phyloP scores from a whole-genome alignment of 805 yeast species.

The Teunomyces cretensis region DNA sequence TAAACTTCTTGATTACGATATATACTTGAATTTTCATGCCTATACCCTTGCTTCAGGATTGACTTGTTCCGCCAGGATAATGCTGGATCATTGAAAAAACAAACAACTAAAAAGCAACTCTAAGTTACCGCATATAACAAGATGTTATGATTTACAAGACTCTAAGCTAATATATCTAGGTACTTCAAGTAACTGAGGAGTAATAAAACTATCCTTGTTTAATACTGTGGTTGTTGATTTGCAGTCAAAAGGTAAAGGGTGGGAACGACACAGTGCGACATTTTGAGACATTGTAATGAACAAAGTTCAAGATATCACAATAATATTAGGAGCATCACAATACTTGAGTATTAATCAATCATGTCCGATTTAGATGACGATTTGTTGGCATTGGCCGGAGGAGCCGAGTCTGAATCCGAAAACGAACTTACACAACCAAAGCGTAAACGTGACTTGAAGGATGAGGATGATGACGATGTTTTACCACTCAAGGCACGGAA shows the following conservation, averaged over 20 bases:
- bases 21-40: too few species aligned
- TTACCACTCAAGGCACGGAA: conserved; percentile 30
- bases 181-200: too few species aligned
- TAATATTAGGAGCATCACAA: background rate
- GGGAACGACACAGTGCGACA: background rate
- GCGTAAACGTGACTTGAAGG: conserved; percentile 18
- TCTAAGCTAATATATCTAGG: too few species aligned
- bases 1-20: too few species aligned
- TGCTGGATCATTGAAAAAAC: too few species aligned
- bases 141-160: too few species aligned
- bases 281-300: conserved; percentile 2
- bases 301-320: background rate
- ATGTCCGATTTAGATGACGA: conserved; percentile 94
- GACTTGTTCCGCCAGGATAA: too few species aligned
- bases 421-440: conserved; percentile 12
- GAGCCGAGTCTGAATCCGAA: conserved; percentile 40
- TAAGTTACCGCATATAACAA: too few species aligned
- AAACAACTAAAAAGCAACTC: too few species aligned
- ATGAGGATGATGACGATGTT: conserved; percentile 30
- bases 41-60: too few species aligned
- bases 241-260: background rate
- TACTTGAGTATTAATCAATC: background rate
- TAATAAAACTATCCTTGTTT: too few species aligned
- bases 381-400: conserved; percentile 82
- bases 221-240: too few species aligned